These are phyloP conservation scores for Aspergillus novofumigatus DNA, from an alignment of 2,329 filamentous ascomycete genomes.

Conservation along the genomic window DNA sequence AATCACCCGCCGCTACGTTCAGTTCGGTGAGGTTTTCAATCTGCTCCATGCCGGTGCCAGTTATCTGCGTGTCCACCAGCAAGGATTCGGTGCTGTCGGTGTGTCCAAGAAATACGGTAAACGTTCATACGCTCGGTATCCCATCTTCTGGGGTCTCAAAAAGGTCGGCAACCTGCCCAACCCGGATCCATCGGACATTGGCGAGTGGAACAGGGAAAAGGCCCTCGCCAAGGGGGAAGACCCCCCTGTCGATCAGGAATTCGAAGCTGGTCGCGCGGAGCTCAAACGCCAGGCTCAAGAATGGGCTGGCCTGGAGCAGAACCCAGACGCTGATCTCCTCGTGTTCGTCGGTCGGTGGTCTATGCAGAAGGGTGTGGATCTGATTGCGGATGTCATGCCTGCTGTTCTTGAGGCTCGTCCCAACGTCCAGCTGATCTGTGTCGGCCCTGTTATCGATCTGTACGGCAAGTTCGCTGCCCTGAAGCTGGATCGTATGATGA, in stretches of 20 bases:
- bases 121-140: constrained; percentile 62
- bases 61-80: constrained; percentile 63
- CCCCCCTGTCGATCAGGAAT: constrained; percentile 50
- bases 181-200: constrained; percentile 62
- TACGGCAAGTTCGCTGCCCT: constrained; percentile 65
- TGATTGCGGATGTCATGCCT: constrained; percentile 68
- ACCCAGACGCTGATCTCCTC: constrained; percentile 60
- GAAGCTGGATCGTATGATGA: constrained; percentile 62
- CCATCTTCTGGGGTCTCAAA: constrained; percentile 65
- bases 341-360: constrained; percentile 68
- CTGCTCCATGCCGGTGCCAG: constrained; percentile 62
- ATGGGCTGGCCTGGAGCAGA: constrained; percentile 61
- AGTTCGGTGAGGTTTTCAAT: constrained; percentile 67
- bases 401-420: constrained; percentile 57
- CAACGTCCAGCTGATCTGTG: constrained; percentile 58
- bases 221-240: constrained; percentile 44
- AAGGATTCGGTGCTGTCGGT: constrained; percentile 64
- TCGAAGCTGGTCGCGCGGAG: constrained; percentile 51
- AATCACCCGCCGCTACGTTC: constrained; percentile 57
- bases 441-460: constrained; percentile 64
- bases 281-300: constrained; percentile 62
- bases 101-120: constrained; percentile 68
- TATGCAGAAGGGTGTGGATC: constrained; percentile 64
- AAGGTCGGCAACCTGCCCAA: constrained; percentile 62
- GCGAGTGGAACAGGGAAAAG: constrained; percentile 53